Evolutionary conservation across 805 yeast genomes (phyloP), one percentile per base, ranked within the genome.

Genomic region (Trichomonascus vanleenenianus): DNA sequence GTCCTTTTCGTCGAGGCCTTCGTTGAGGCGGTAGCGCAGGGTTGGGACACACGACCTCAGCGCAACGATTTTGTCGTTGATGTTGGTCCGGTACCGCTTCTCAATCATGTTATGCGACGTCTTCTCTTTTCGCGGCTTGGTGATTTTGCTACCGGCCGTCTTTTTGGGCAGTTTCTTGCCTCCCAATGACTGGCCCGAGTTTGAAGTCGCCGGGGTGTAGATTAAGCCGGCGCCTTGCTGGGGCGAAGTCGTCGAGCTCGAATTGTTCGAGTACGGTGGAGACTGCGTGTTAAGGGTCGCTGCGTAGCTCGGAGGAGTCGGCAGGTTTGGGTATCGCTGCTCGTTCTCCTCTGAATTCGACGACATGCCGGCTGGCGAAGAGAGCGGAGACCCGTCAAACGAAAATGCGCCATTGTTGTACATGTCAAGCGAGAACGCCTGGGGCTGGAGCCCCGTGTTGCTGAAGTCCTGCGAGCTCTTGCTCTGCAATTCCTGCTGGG

Each of bases 11-110:
- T 59, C 62, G 2, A 68, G 71, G 14, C 69, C 63, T 39, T 76
- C 78, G 27, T 14, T 15, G 12, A 78, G 69, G 6, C 81, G 81
- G 33, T 81, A 78, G 54, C 87, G 71, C 43, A 85, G 68, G 2
- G 93, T 66, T 2, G 95, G 95, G 14, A 85, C 94, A 2, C 86
- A 82, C 54, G 83, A 83, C 57, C 87, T 70, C 30, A 85, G 71
- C 38, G 80, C 82, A 30, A 75, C 53, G 40, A 85, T 83, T 60
- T 80, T 82, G 44, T 81, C 70, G 56, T 83, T 85, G 53, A 85
- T 82, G 57, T 85, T 84, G 16, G 85, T 81, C 54, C 94, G 65
- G 63, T 85, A 85, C 57, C 83, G 80, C 64, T 84, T 84, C 59
- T 85, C 94, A 53, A 85, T 81, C 71, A 83, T 78, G 57, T 84